Evolutionary conservation across 768 basidiomycete genomes (phyloP).

Genomic region (Trametes cinnabarina): DNA sequence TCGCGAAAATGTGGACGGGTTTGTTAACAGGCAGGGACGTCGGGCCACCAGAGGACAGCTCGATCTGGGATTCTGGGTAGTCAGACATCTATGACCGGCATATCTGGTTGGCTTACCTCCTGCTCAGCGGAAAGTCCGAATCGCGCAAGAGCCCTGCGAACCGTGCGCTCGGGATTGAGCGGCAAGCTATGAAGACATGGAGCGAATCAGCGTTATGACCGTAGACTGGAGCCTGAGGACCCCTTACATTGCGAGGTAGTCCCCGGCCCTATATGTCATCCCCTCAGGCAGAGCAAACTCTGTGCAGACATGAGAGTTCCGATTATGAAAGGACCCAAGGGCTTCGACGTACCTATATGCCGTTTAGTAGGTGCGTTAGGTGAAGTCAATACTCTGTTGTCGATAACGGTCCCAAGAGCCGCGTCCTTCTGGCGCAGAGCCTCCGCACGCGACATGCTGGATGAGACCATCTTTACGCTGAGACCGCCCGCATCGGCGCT

Average conservation of each 20-base stretch:
- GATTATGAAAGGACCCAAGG: neutral
- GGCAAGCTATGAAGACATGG: constrained; percentile 33
- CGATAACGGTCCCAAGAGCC: constrained; percentile 38
- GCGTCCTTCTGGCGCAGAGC: constrained; percentile 38
- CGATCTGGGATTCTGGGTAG: constrained; percentile 27
- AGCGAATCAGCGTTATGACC: neutral
- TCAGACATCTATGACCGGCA: neutral
- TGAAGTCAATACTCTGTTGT: constrained; percentile 39
- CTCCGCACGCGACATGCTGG: constrained; percentile 34
- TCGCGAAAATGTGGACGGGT: constrained; percentile 35
- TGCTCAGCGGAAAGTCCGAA: constrained; percentile 40
- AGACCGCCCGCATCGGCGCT: constrained; percentile 21
- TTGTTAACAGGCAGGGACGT: constrained; percentile 41
- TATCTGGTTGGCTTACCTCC: constrained; percentile 29
- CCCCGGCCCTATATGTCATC: constrained; percentile 40
- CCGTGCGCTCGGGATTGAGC: constrained; percentile 38
- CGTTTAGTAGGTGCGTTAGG: constrained; percentile 38
- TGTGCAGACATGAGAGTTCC: constrained; percentile 3
- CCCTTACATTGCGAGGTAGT: constrained; percentile 46
- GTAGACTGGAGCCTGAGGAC: too few relatives aligned
- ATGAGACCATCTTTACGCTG: constrained; percentile 32
- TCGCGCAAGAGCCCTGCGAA: constrained; percentile 37
- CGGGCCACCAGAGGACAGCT: constrained; percentile 34
- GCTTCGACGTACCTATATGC: constrained; percentile 35
- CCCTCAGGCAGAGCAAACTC: constrained; percentile 42